Percentiles rank a stretch among this genome's conserved stretches.
phyloP scores from a whole-genome alignment of 805 yeast genomes.

The Lipomyces kockii region DNA sequence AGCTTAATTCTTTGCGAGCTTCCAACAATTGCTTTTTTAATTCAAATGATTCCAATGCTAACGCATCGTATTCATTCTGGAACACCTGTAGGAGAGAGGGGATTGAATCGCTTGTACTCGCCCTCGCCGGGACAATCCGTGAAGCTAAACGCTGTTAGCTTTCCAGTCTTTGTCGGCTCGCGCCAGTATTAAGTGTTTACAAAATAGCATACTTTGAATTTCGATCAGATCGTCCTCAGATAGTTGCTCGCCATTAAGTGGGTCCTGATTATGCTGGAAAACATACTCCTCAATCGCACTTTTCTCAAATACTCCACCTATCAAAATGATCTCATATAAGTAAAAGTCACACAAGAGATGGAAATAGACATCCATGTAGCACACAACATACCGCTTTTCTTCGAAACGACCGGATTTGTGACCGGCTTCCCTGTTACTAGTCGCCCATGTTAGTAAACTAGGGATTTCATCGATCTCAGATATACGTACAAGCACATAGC shows the following conservation, averaged over 20 bases:
- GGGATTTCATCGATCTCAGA: background rate
- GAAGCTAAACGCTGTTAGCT: conserved; percentile 26
- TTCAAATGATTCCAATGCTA: conserved; percentile 79
- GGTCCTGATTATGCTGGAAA: conserved; percentile 70
- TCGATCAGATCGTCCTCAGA: conserved; percentile 60
- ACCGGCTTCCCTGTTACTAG: conserved; percentile 72
- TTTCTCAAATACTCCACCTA: conserved; percentile 73
- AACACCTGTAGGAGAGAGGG: conserved; percentile 76
- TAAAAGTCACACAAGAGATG: conserved; percentile 37
- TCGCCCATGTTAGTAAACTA: background rate
- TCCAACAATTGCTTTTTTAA: conserved; percentile 70
- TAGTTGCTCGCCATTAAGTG: conserved; percentile 69
- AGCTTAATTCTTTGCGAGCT: conserved; percentile 71
- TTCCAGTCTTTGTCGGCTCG: no score
- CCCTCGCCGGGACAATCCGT: conserved; percentile 48
- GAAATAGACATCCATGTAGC: background rate
- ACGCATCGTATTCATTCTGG: conserved; percentile 88
- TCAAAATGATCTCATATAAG: conserved; percentile 39
- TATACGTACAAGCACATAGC: background rate
- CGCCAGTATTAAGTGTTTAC: background rate
- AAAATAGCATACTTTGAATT: conserved; percentile 40
- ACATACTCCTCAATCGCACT: conserved; percentile 64
- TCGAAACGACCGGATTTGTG: conserved; percentile 72
- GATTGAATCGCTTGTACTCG: conserved; percentile 63
- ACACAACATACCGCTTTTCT: conserved; percentile 38